A percentile compares a stretch with the other conserved stretches of the same genome.
These are phyloP conservation scores for Hypomyces rosellus DNA, from an alignment of 2,329 filamentous ascomycete genomes.

Conservation along the genomic window DNA sequence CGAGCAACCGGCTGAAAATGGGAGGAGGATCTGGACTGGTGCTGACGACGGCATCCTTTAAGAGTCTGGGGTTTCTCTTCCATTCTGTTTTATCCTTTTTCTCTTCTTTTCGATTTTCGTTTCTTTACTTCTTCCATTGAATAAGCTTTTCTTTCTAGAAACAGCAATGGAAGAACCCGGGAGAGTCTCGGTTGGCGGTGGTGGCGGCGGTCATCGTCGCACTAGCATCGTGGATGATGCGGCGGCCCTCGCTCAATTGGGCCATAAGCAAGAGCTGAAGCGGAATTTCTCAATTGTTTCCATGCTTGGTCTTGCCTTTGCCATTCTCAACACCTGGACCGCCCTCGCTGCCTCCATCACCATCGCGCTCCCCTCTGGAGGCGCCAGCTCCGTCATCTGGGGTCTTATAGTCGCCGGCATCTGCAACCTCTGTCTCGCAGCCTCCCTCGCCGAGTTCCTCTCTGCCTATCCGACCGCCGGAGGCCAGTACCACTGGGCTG, in stretches of 20 bases:
- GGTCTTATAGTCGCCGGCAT: constrained; percentile 55
- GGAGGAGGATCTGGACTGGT: too few relatives aligned
- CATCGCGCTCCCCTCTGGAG: constrained; percentile 59
- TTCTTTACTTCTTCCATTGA: background rate
- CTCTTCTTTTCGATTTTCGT: background rate
- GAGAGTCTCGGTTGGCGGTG: constrained; percentile 1
- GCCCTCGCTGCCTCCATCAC: constrained; percentile 41
- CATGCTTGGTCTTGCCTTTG: constrained; percentile 43
- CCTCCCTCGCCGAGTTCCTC: constrained; percentile 65
- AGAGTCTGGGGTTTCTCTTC: background rate
- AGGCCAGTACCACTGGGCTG: constrained; percentile 68
- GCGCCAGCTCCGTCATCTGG: constrained; percentile 67
- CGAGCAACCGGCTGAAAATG: background rate
- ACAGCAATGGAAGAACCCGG: constrained; percentile 9
- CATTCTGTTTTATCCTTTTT: background rate
- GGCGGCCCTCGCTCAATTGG: constrained; percentile 36
- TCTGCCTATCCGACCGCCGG: constrained; percentile 56
- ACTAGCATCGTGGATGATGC: constrained; percentile 24
- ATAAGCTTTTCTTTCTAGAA: background rate
- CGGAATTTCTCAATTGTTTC: constrained; percentile 44
- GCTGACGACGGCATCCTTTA: too few relatives aligned
- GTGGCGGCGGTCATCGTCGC: background rate
- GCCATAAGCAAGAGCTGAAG: constrained; percentile 43
- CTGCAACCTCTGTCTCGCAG: constrained; percentile 64
- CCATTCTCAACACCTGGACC: constrained; percentile 46